phyloP scores from a whole-genome alignment of 2,329 filamentous ascomycete species.

The Endothia cerciana region DNA sequence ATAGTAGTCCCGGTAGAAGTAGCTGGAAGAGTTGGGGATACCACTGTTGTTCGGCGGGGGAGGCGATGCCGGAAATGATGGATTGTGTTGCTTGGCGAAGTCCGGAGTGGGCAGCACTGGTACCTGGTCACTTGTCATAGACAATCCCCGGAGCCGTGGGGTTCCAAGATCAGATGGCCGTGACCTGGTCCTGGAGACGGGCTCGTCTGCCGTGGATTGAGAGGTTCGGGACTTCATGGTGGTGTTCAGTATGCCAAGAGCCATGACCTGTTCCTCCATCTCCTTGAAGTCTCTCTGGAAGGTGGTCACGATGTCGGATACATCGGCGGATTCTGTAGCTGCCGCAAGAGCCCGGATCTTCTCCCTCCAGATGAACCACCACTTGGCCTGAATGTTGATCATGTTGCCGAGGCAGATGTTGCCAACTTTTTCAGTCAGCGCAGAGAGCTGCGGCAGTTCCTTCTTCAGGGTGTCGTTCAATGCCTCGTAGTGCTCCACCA shows the following conservation, averaged over 20 bases:
- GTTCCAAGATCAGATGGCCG: slow-evolving; percentile 52
- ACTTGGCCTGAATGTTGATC: slow-evolving; percentile 79
- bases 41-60: slow-evolving; percentile 48
- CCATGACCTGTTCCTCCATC: slow-evolving; percentile 71
- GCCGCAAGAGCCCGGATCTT: slow-evolving; percentile 79
- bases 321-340: slow-evolving; percentile 66
- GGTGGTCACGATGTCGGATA: slow-evolving; percentile 73
- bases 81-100: slow-evolving; percentile 63
- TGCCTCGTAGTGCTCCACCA: slow-evolving; percentile 86
- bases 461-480: slow-evolving; percentile 93
- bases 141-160: slow-evolving; percentile 61
- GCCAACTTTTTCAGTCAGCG: slow-evolving; percentile 79
- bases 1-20: slow-evolving; percentile 61
- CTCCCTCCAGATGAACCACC: slow-evolving; percentile 82
- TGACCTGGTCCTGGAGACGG: slow-evolving; percentile 52
- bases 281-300: slow-evolving; percentile 81
- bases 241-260: slow-evolving; percentile 79
- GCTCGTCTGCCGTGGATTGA: slow-evolving; percentile 62
- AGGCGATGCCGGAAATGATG: slow-evolving; percentile 50
- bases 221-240: slow-evolving; percentile 62
- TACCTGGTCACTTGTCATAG: slow-evolving; percentile 64
- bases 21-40: slow-evolving; percentile 54
- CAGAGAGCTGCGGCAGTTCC: slow-evolving; percentile 84
- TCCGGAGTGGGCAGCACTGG: slow-evolving; percentile 69
- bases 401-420: slow-evolving; percentile 83